Percentiles rank a stretch among this genome's conserved stretches.
Conservation (phyloP, 495 filamentous ascomycete species). For the Penicillium cinerascens region DNA sequence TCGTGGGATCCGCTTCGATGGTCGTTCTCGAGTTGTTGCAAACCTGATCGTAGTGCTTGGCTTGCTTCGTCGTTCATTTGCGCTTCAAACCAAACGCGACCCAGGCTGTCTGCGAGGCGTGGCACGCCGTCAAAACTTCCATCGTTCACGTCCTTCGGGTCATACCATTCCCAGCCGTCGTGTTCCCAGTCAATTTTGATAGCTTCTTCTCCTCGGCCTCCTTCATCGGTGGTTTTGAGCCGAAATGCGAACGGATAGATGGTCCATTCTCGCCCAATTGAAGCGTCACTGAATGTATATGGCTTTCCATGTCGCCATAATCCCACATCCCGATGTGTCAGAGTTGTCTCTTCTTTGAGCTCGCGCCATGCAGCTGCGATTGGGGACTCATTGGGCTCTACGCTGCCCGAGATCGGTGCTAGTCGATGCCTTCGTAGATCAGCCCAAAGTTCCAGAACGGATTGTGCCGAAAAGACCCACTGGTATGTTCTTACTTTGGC, state of each 20-base stretch:
- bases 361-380: constrained; percentile 58
- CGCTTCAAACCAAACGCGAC: constrained; percentile 54
- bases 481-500: constrained; percentile 54
- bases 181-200: constrained; percentile 65
- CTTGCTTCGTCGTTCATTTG: constrained; percentile 40
- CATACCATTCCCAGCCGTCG: constrained; percentile 53
- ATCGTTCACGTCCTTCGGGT: constrained; percentile 42
- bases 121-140: constrained; percentile 51
- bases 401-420: constrained; percentile 59
- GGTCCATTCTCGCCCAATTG: constrained; percentile 56
- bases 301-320: constrained; percentile 56
- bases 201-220: constrained; percentile 26
- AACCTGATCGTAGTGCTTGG: constrained; percentile 39
- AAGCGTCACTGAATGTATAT: constrained; percentile 53
- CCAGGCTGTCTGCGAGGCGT: constrained; percentile 50
- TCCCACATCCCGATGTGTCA: constrained; percentile 42
- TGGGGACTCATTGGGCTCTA: constrained; percentile 50
- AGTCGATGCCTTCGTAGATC: constrained; percentile 37
- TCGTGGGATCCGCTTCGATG: constrained; percentile 56
- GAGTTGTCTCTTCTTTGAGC: constrained; percentile 57
- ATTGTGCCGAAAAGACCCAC: constrained; percentile 22
- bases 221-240: constrained; percentile 34
- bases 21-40: constrained; percentile 47
- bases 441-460: background rate
- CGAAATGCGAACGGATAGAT: constrained; percentile 60